A percentile compares a stretch with the other conserved stretches of the same genome.
Evolutionary conservation across 331 rosid genomes (phyloP).

Genomic region (Malus hybrid): DNA sequence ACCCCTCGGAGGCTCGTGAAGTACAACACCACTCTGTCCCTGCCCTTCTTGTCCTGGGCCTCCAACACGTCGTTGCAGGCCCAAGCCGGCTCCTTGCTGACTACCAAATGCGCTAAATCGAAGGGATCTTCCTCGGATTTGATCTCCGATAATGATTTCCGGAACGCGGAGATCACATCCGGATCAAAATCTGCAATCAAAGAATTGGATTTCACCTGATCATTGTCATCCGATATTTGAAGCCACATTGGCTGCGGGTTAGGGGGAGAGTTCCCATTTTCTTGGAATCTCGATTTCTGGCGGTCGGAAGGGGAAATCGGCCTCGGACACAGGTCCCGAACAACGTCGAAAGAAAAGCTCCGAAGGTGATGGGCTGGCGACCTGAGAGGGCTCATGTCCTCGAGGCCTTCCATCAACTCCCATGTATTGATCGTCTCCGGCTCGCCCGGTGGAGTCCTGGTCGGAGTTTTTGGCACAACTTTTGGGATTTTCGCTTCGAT

Average conservation of each 20-base stretch:
- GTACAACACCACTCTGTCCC: constrained; percentile 49
- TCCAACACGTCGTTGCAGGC: background rate
- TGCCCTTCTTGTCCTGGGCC: constrained; percentile 14
- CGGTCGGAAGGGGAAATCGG: constrained; percentile 23
- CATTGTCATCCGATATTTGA: constrained; percentile 18
- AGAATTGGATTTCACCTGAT: constrained; percentile 13
- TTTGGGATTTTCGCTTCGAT: constrained; percentile 64
- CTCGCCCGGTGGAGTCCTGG: constrained; percentile 67
- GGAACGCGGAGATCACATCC: constrained; percentile 41
- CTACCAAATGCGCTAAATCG: constrained; percentile 2
- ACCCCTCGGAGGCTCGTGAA: constrained; percentile 82
- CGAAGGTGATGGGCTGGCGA: constrained; percentile 47
- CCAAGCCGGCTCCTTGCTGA: background rate
- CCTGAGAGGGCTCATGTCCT: constrained; percentile 58
- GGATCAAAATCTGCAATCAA: constrained; percentile 39
- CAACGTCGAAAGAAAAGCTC: constrained; percentile 65
- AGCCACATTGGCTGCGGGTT: constrained; percentile 48
- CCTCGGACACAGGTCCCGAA: background rate
- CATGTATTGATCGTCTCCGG: constrained; percentile 75
- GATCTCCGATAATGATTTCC: constrained; percentile 36
- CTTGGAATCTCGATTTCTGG: constrained; percentile 21
- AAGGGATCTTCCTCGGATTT: constrained; percentile 18
- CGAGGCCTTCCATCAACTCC: constrained; percentile 98
- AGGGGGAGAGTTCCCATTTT: constrained; percentile 19
- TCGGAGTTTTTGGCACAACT: constrained; percentile 37